Evolutionary conservation across 306 rosid genomes (phyloP).

Genomic region (Erythrophleum fordii): DNA sequence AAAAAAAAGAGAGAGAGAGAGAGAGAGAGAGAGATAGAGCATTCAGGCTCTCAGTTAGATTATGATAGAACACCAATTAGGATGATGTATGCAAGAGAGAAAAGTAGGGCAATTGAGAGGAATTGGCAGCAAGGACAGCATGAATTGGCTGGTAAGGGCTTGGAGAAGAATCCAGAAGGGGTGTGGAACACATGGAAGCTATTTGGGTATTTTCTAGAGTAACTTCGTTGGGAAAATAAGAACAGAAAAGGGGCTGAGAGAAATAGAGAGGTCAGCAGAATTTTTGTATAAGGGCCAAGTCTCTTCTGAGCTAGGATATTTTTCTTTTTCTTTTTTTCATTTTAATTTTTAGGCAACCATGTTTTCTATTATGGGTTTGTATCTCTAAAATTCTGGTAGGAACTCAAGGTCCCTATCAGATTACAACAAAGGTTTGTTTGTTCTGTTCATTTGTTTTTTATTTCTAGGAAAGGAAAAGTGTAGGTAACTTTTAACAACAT

Average conservation of each 20-base stretch:
- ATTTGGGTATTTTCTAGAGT: background rate
- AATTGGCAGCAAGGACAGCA: background rate
- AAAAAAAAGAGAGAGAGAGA: background rate
- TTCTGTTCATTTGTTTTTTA: background rate
- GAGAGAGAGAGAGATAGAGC: background rate
- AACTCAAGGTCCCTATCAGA: background rate
- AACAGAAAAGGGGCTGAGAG: too few species aligned
- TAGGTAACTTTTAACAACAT: conserved; percentile 19
- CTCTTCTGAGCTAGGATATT: background rate
- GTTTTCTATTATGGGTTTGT: too few species aligned
- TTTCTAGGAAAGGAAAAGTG: background rate
- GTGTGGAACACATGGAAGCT: background rate
- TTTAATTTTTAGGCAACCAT: too few species aligned
- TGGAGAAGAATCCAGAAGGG: background rate
- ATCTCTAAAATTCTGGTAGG: too few species aligned
- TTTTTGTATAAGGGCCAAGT: background rate
- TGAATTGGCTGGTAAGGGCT: background rate
- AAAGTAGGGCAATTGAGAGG: background rate
- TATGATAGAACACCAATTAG: background rate
- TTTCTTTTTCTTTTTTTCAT: too few species aligned
- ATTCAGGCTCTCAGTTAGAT: background rate
- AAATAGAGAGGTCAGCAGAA: background rate
- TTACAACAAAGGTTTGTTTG: background rate
- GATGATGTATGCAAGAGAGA: background rate
- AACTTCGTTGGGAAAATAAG: background rate